These are phyloP conservation scores for Fusarium falciforme DNA, from an alignment of 2,329 filamentous ascomycete genomes.

Conservation along the genomic window DNA sequence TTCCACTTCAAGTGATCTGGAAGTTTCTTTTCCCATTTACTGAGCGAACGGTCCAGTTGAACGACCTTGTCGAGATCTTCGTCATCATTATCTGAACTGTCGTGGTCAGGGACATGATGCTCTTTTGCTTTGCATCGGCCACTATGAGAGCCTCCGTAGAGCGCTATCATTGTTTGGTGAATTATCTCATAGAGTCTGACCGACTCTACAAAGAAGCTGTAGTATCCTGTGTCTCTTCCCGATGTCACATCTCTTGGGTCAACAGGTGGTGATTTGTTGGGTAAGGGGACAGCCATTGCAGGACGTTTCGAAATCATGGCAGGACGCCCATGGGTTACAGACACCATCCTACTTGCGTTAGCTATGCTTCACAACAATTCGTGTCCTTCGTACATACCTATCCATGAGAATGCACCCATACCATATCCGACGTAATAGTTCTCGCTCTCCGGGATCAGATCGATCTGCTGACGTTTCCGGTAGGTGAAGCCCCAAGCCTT, in stretches of 20 bases:
- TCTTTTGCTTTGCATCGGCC: conserved; percentile 13
- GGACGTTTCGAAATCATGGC: conserved; percentile 48
- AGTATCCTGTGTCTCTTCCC: conserved; percentile 15
- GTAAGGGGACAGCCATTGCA: conserved; percentile 44
- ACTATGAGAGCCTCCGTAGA: conserved; percentile 41
- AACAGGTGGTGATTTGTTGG: conserved; percentile 9
- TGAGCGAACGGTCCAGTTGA: conserved; percentile 47
- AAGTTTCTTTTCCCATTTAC: conserved; percentile 47
- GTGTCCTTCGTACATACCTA: conserved; percentile 39
- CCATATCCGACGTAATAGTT: conserved; percentile 49
- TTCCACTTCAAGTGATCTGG: conserved; percentile 42
- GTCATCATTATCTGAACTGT: conserved; percentile 19
- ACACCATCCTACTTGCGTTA: conserved; percentile 46
- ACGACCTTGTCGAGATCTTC: conserved; percentile 48
- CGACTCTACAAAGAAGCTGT: conserved; percentile 50
- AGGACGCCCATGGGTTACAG: conserved; percentile 50
- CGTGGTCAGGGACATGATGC: conserved; percentile 3
- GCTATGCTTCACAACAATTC: neutral
- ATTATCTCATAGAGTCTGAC: conserved; percentile 53
- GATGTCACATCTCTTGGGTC: neutral
- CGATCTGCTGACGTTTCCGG: conserved; percentile 49
- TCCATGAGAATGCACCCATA: conserved; percentile 54
- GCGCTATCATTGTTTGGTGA: conserved; percentile 44
- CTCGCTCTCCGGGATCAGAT: conserved; percentile 36
- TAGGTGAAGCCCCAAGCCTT: conserved; percentile 59